Conservation (phyloP, 2,329 filamentous ascomycete genomes). For the Reticulascus tulasneorum region DNA sequence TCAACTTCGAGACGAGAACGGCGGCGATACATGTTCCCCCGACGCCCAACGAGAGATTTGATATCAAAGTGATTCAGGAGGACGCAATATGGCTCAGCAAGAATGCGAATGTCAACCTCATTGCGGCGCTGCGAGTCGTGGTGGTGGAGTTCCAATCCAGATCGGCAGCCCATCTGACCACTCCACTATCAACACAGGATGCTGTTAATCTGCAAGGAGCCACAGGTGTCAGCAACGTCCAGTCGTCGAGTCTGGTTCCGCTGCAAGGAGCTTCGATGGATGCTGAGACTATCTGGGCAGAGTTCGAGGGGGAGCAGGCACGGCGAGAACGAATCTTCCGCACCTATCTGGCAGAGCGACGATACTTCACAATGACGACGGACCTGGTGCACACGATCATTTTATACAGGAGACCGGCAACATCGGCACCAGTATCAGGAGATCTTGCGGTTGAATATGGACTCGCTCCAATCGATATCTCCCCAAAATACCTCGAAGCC, state of each 20-base stretch:
- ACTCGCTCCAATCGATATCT: not conserved
- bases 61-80: slow-evolving; percentile 75
- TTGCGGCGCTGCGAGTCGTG: slow-evolving; percentile 75
- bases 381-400: slow-evolving; percentile 52
- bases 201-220: slow-evolving; percentile 71
- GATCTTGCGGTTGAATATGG: slow-evolving; percentile 5
- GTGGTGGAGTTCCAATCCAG: slow-evolving; percentile 81
- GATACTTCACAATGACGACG: slow-evolving; percentile 61
- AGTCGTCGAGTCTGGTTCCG: slow-evolving; percentile 53
- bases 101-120: slow-evolving; percentile 71
- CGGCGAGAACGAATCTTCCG: slow-evolving; percentile 66
- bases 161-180: slow-evolving; percentile 66
- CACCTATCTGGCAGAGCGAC: slow-evolving; percentile 68
- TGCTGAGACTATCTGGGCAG: slow-evolving; percentile 49
- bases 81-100: slow-evolving; percentile 85
- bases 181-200: slow-evolving; percentile 74
- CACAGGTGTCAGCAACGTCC: slow-evolving; percentile 59
- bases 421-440: slow-evolving; percentile 1
- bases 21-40: slow-evolving; percentile 81
- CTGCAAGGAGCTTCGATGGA: slow-evolving; percentile 47
- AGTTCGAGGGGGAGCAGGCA: slow-evolving; percentile 60
- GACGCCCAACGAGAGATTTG: slow-evolving; percentile 60
- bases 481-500: slow-evolving; percentile 33
- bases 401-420: slow-evolving; percentile 32
- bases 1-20: slow-evolving; percentile 76